Percentiles rank a stretch among this genome's conserved stretches.
Conservation (phyloP, 345 rosid genomes). For the Carallia pectinifolia region DNA sequence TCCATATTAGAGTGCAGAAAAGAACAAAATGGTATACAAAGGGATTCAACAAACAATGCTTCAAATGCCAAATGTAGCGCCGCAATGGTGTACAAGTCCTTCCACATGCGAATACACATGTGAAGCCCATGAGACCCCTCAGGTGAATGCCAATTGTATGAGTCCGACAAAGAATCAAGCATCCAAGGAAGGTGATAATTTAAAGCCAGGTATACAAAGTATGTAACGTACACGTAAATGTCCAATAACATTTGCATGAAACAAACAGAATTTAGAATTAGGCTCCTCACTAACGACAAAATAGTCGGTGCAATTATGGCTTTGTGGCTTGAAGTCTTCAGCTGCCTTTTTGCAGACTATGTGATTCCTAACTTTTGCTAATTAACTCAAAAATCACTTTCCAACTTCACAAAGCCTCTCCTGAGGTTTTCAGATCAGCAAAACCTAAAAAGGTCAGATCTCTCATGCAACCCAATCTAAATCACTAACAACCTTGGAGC, state of each 20-base stretch:
- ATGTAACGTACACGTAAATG: too few relatives aligned
- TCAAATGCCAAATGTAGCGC: not conserved
- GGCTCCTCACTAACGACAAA: not conserved
- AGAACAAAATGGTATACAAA: not conserved
- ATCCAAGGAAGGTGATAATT: not conserved
- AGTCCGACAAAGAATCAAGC: not conserved
- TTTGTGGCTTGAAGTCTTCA: not conserved
- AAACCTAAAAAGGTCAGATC: not conserved
- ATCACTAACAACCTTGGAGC: not conserved
- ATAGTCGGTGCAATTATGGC: not conserved
- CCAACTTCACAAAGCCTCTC: not conserved
- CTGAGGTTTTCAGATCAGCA: too few relatives aligned
- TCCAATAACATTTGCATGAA: too few relatives aligned
- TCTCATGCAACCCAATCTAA: not conserved
- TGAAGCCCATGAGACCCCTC: slow-evolving; percentile 2
- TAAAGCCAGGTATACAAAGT: too few relatives aligned
- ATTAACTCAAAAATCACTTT: not conserved
- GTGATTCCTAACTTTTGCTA: not conserved
- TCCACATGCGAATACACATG: not conserved
- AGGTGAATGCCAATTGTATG: not conserved
- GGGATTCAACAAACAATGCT: not conserved
- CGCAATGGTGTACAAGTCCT: not conserved
- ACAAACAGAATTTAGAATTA: not conserved
- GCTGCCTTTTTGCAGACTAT: not conserved
- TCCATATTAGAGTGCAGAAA: slow-evolving; percentile 16